Evolutionary conservation across 164 flowering plant species (phyloP).

Genomic region (Tinospora cordifolia): DNA sequence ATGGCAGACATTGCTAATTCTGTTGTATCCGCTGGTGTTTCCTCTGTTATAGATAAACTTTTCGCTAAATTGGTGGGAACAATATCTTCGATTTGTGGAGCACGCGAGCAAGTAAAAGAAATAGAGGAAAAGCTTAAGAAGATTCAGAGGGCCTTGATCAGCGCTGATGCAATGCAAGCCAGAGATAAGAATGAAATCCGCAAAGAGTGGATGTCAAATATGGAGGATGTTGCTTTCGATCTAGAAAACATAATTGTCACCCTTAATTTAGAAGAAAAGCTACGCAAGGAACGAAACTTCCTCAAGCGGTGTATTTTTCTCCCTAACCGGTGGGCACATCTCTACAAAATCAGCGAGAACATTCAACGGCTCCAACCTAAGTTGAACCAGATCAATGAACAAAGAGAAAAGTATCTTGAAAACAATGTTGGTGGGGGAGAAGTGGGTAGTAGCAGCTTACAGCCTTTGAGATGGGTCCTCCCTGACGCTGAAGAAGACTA

Average conservation of each 20-base stretch:
- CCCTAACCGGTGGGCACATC: too few species aligned
- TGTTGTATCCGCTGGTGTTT: too few species aligned
- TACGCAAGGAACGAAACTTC: not conserved
- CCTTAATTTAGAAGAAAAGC: not conserved
- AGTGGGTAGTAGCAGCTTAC: not conserved
- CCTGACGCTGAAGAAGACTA: not conserved
- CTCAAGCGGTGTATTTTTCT: too few species aligned
- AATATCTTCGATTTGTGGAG: not conserved
- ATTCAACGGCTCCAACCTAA: not conserved
- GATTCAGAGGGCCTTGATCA: not conserved
- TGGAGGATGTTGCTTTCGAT: not conserved
- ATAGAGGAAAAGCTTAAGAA: too few species aligned
- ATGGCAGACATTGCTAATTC: too few species aligned
- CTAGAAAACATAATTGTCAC: not conserved
- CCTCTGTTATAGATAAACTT: too few species aligned
- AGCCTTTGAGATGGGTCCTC: not conserved
- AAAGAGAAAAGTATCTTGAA: not conserved
- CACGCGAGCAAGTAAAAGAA: not conserved
- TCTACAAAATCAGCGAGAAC: not conserved
- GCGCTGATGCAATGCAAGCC: not conserved
- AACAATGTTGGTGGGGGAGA: too few species aligned
- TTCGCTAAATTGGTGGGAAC: too few species aligned
- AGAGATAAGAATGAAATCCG: not conserved
- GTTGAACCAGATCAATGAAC: not conserved
- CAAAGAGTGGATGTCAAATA: not conserved